These are phyloP conservation scores for Backusella liffmaniae DNA, from an alignment of 192 early-diverging fungal genomes.

Conservation along the genomic window DNA sequence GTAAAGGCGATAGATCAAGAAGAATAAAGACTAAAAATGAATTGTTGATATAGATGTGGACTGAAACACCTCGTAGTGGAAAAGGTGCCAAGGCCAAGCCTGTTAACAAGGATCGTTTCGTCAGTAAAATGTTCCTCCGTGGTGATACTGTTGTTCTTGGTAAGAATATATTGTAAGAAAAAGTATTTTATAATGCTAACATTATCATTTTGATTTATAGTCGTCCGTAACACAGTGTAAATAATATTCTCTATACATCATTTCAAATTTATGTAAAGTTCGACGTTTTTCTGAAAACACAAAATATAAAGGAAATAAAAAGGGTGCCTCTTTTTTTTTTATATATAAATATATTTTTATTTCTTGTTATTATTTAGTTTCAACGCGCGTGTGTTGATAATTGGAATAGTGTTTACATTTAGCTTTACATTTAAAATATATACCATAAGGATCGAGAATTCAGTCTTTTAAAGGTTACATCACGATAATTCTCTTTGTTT, in stretches of 20 bases:
- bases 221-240: constrained; percentile 47
- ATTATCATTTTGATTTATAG: constrained; percentile 14
- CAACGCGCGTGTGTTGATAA: not conserved
- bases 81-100: constrained; percentile 97
- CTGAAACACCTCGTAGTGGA: constrained; percentile 84
- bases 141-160: constrained; percentile 94
- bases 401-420: not conserved
- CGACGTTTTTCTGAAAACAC: not conserved
- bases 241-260: constrained; percentile 8
- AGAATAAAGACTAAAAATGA: not conserved
- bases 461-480: not conserved
- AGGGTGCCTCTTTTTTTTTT: not conserved
- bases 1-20: not conserved
- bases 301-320: not conserved
- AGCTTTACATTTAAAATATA: not conserved
- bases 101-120: constrained; percentile 98
- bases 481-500: not conserved
- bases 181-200: not conserved
- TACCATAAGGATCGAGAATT: not conserved
- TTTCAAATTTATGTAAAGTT: constrained; percentile 1
- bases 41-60: constrained; percentile 78
- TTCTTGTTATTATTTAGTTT: not conserved
- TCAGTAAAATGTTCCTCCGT: constrained; percentile 97
- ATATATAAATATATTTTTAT: not conserved
- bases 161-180: constrained; percentile 27